Percentiles rank a stretch among this genome's conserved stretches.
Evolutionary conservation across 1,284 basidiomycete genomes (phyloP).

Genomic region (Phenoliferia sp.): DNA sequence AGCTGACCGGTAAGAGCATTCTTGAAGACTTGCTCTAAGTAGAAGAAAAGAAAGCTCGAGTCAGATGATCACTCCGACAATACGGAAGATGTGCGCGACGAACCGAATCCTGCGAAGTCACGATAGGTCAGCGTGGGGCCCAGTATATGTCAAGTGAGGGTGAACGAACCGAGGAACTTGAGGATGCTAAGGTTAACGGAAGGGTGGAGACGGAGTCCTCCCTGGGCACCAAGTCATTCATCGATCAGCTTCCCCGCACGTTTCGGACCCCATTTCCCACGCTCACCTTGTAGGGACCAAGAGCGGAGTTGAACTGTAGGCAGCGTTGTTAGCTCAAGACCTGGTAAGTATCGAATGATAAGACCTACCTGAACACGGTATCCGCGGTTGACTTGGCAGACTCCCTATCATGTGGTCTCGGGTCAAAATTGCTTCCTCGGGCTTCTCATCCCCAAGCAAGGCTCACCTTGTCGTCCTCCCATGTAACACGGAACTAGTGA

Average conservation of each 20-base stretch:
- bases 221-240: slow-evolving; percentile 36
- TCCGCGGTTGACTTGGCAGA: slow-evolving; percentile 6
- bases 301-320: slow-evolving; percentile 67
- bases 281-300: slow-evolving; percentile 68
- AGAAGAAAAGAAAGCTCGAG: slow-evolving; percentile 53
- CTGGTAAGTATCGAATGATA: background rate
- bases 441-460: no score
- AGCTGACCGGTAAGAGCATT: slow-evolving; percentile 62
- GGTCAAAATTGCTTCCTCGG: no score
- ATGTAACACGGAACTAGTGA: slow-evolving; percentile 63
- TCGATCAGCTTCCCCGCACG: background rate
- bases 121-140: background rate
- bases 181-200: slow-evolving; percentile 77
- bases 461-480: slow-evolving; percentile 62
- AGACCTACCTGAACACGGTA: slow-evolving; percentile 24
- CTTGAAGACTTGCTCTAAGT: slow-evolving; percentile 78
- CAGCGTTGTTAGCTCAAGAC: background rate
- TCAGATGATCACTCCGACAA: background rate
- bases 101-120: background rate
- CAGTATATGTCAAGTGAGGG: background rate
- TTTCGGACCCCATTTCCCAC: background rate
- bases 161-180: slow-evolving; percentile 72
- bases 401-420: no score
- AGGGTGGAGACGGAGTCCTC: slow-evolving; percentile 73
- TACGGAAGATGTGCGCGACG: background rate